phyloP scores from a whole-genome alignment of 129 eudicot genomes.

The Scalesia atractyloides region DNA sequence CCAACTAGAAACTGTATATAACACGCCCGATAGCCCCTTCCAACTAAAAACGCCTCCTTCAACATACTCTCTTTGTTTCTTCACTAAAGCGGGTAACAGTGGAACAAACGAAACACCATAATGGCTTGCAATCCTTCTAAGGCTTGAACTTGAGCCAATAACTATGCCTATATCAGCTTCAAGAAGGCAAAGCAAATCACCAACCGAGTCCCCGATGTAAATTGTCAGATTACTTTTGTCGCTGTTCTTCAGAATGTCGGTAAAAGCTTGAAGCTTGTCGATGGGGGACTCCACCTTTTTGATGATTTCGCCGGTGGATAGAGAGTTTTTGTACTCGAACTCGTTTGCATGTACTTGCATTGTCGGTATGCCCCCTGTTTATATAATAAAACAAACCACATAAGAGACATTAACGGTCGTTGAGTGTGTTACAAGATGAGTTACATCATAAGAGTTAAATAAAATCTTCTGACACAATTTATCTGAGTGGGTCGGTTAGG shows the following conservation, averaged over 20 bases:
- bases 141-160: constrained; percentile 70
- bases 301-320: constrained; percentile 75
- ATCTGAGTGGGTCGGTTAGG: neutral
- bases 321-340: constrained; percentile 51
- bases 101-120: constrained; percentile 84
- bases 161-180: constrained; percentile 94
- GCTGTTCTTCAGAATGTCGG: constrained; percentile 39
- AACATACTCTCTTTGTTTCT: constrained; percentile 57
- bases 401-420: no score
- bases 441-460: neutral
- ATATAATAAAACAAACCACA: constrained; percentile 10
- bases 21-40: constrained; percentile 74
- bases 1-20: constrained; percentile 88
- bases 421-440: no score
- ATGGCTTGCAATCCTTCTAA: constrained; percentile 66
- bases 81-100: constrained; percentile 55
- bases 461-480: neutral
- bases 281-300: constrained; percentile 76
- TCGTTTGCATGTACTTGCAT: constrained; percentile 76
- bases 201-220: constrained; percentile 90
- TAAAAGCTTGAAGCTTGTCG: constrained; percentile 74
- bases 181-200: constrained; percentile 94
- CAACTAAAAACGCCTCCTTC: constrained; percentile 51
- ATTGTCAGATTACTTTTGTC: constrained; percentile 43
- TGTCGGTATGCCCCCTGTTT: constrained; percentile 65